These are phyloP conservation scores for Botrytis medusae DNA, from an alignment of 2,329 filamentous ascomycete species.

Conservation along the genomic window DNA sequence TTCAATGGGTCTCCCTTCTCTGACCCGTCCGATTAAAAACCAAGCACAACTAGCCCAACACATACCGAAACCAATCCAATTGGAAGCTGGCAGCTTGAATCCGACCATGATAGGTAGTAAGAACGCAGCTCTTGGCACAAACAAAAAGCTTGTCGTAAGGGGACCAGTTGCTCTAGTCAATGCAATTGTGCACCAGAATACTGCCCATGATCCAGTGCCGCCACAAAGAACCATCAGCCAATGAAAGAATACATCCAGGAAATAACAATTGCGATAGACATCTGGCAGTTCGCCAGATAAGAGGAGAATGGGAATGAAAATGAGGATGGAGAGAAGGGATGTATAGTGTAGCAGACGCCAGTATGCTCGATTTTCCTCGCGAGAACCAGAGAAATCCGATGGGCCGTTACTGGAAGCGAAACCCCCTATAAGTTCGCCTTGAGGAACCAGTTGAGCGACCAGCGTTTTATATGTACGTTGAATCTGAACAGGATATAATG, in stretches of 20 bases:
- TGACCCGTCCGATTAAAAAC: slow-evolving; percentile 48
- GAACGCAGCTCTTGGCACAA: slow-evolving; percentile 49
- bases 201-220: slow-evolving; percentile 48
- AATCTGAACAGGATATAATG: slow-evolving; percentile 52
- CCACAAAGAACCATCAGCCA: slow-evolving; percentile 54
- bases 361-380: slow-evolving; percentile 51
- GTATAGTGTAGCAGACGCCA: slow-evolving; percentile 54
- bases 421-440: slow-evolving; percentile 46
- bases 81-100: slow-evolving; percentile 50
- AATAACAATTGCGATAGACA: slow-evolving; percentile 53
- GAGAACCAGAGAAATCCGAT: slow-evolving; percentile 37
- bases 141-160: slow-evolving; percentile 50
- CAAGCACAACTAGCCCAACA: slow-evolving; percentile 51
- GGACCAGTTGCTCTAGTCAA: slow-evolving; percentile 52
- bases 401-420: slow-evolving; percentile 29
- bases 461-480: slow-evolving; percentile 51
- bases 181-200: slow-evolving; percentile 50
- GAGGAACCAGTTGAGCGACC: slow-evolving; percentile 45
- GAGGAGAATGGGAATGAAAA: slow-evolving; percentile 50
- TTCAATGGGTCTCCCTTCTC: slow-evolving; percentile 38
- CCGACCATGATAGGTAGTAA: slow-evolving; percentile 49
- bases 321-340: slow-evolving; percentile 49
- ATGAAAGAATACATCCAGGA: slow-evolving; percentile 55
- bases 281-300: slow-evolving; percentile 50
- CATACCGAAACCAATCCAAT: slow-evolving; percentile 52